Conservation (phyloP, 2,329 filamentous ascomycete genomes). For the Gyromitra esculenta region DNA sequence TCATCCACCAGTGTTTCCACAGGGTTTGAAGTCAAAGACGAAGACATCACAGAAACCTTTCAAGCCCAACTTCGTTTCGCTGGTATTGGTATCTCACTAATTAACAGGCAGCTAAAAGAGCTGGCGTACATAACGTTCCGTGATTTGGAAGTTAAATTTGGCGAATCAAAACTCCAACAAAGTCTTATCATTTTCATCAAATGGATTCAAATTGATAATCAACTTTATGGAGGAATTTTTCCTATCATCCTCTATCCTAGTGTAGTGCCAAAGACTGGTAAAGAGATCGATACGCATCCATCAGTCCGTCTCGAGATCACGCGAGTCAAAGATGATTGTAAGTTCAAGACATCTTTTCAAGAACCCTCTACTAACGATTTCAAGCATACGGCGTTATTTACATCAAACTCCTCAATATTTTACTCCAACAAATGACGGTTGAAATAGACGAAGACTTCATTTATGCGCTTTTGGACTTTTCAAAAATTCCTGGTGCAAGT, state of each 20-base stretch:
- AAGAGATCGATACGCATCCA: constrained; percentile 94
- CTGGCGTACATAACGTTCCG: constrained; percentile 92
- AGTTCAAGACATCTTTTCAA: constrained; percentile 25
- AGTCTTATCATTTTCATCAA: constrained; percentile 90
- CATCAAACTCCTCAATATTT: constrained; percentile 94
- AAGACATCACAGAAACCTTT: constrained; percentile 88
- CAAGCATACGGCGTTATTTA: constrained; percentile 90
- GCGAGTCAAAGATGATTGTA: constrained; percentile 90
- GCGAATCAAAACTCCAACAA: constrained; percentile 92
- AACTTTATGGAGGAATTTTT: constrained; percentile 97
- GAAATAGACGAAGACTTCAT: constrained; percentile 99
- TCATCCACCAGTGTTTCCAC: constrained; percentile 70
- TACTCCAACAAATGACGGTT: constrained; percentile 97
- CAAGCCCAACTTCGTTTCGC: constrained; percentile 87
- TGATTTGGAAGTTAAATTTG: constrained; percentile 89
- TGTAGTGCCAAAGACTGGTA: constrained; percentile 95
- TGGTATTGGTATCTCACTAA: constrained; percentile 89
- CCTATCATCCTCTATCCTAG: constrained; percentile 96
- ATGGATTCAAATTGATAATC: constrained; percentile 99
- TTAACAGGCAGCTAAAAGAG: constrained; percentile 91
- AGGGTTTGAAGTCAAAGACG: constrained; percentile 92
- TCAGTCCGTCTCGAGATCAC: constrained; percentile 93
- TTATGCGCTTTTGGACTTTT: constrained; percentile 92
- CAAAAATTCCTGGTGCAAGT: constrained; percentile 87
- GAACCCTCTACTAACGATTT: constrained; percentile 23